Evolutionary conservation across 306 rosid genomes (phyloP), one percentile per base, ranked within the genome.

Genomic region (Cicer arietinum): DNA sequence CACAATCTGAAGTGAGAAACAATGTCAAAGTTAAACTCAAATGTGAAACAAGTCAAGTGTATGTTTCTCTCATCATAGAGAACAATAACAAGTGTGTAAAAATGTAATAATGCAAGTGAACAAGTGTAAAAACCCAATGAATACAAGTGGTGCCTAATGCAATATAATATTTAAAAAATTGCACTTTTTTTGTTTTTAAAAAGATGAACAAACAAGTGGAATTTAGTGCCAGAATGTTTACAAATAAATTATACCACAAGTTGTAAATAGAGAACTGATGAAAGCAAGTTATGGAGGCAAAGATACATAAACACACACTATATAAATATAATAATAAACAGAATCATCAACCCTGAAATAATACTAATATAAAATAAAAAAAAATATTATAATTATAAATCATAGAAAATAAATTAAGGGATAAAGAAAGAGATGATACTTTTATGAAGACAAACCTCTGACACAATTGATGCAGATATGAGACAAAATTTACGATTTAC

Each of bases 381-480:
- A 39, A 2, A 59, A 8, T 2, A 35, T 37, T 59, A 59, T 11
- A 25, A 58, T 62, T 8, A 17, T 13, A 56, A 48, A 20, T 22
- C 22, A 22, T 22, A 22, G 25, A 0, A 57, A 57, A 57, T 22
- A 22, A 25, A 57, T 57, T 57, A 57, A 67, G 58, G 70, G 80
- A 56, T 76, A 25, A 0, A 25, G 4, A 25, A 25, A 71, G 74
- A 81, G 44, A 57, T 56, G 40, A 50, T 71, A 64, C 54, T 69
- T 67, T 72, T 52, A 67, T 62, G n/a, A 69, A 77, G 83, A 83
- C 52, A 67, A 90, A 80, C 18, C 60, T 85, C 98, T 88, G 95
- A 94, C 96, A 91, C 79, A 72, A 83, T 89, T 86, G 94, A 90
- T 89, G 95, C 86, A 79, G 84, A 86, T 83, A 84, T 80, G 70